Percentiles rank a stretch among this genome's conserved stretches.
phyloP scores from a whole-genome alignment of 1,139 yeast species.

The Kluyveromyces marxianus region DNA sequence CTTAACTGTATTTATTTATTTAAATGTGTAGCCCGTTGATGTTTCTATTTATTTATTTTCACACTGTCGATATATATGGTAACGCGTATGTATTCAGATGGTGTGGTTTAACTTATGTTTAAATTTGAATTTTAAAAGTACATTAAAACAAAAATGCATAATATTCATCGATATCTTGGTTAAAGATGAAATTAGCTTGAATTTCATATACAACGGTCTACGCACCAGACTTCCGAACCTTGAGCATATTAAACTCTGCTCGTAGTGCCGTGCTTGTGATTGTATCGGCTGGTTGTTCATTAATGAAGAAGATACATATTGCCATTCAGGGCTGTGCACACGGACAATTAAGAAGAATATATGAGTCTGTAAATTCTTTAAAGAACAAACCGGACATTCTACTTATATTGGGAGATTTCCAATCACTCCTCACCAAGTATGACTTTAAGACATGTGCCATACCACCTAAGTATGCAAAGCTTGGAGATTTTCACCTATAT shows the following conservation, averaged over 20 bases:
- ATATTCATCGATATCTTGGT: no score
- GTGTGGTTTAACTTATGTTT: not conserved
- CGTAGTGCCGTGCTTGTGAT: not conserved
- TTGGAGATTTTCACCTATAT: slow-evolving; percentile 78
- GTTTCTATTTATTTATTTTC: slow-evolving; percentile 3
- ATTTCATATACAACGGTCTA: no score
- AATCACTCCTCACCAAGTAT: slow-evolving; percentile 48
- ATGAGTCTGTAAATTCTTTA: slow-evolving; percentile 31
- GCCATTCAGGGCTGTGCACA: slow-evolving; percentile 95
- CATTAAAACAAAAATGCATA: no score
- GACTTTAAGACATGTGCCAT: slow-evolving; percentile 66
- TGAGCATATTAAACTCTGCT: no score
- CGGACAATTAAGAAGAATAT: slow-evolving; percentile 65
- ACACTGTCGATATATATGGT: not conserved
- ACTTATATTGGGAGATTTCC: slow-evolving; percentile 80
- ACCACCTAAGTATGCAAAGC: slow-evolving; percentile 42
- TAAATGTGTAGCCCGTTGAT: slow-evolving; percentile 1
- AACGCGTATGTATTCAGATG: not conserved
- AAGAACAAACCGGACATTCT: slow-evolving; percentile 47
- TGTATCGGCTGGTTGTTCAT: not conserved
- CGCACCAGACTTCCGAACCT: no score
- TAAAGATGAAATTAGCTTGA: no score
- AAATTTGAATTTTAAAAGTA: not conserved
- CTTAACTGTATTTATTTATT: slow-evolving; percentile 1
- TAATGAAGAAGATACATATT: slow-evolving; percentile 29